These are phyloP conservation scores for Haematococcus lacustris DNA, from an alignment of 139 green algal species.

Conservation along the genomic window DNA sequence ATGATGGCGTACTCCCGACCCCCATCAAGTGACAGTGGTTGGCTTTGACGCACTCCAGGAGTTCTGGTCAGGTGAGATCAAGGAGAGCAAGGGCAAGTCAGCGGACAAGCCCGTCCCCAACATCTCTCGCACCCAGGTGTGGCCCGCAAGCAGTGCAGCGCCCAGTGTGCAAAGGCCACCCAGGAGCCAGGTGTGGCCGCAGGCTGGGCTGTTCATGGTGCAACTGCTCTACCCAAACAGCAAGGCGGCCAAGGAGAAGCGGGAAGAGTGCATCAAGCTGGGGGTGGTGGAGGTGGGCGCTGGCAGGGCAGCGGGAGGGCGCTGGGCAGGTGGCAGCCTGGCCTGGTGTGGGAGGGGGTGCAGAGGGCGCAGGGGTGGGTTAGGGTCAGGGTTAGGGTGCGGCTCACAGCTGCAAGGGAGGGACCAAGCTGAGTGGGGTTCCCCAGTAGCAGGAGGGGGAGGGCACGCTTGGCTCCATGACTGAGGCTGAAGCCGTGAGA, in stretches of 20 bases:
- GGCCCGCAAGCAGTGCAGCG: background rate
- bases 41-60: too few species aligned
- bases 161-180: background rate
- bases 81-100: conserved; percentile 34
- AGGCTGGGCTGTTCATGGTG: conserved; percentile 35
- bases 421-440: too few species aligned
- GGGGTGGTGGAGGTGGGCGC: conserved; percentile 20
- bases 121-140: conserved; percentile 25
- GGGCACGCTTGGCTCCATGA: too few species aligned
- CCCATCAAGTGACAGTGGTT: too few species aligned
- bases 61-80: conserved; percentile 35
- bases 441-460: too few species aligned
- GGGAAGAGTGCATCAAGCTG: conserved; percentile 29
- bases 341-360: too few species aligned
- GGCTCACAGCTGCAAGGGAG: too few species aligned
- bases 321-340: too few species aligned
- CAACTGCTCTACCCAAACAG: conserved; percentile 29
- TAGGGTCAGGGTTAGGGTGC: too few species aligned
- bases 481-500: too few species aligned
- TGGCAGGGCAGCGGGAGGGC: background rate
- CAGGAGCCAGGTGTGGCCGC: background rate
- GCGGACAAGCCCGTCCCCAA: conserved; percentile 21
- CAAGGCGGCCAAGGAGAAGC: conserved; percentile 30
- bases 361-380: too few species aligned
- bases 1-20: too few species aligned